Evolutionary conservation across 140 eudicot species (phyloP).

Genomic region (Oenanthe javanica): DNA sequence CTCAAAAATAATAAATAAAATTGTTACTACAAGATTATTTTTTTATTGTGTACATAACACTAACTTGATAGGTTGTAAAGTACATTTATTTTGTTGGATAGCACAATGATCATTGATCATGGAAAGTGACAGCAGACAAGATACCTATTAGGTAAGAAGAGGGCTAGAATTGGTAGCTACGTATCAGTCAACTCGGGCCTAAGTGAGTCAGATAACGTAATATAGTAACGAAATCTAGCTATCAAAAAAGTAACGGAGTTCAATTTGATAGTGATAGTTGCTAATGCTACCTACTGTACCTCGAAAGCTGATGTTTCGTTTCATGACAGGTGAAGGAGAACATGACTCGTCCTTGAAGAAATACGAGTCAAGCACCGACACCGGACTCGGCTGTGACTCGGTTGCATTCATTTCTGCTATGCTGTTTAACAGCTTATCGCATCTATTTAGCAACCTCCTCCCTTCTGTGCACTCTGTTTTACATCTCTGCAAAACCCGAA

Average conservation of each 20-base stretch:
- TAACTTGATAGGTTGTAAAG: neutral
- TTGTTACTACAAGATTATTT: neutral
- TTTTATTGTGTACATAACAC: neutral
- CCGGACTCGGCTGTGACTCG: slow-evolving; percentile 88
- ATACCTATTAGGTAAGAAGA: neutral
- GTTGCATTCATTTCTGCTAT: slow-evolving; percentile 58
- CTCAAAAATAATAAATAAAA: neutral
- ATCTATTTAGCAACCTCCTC: slow-evolving; percentile 52
- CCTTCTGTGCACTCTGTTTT: slow-evolving; percentile 47
- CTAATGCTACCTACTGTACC: slow-evolving; percentile 29
- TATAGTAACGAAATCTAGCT: slow-evolving; percentile 7
- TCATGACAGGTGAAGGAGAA: slow-evolving; percentile 67
- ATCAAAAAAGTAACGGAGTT: neutral
- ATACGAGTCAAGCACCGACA: slow-evolving; percentile 86
- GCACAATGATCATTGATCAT: neutral
- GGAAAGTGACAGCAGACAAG: neutral
- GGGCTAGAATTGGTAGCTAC: neutral
- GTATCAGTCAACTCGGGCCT: neutral
- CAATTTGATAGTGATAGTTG: neutral
- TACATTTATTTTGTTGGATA: neutral
- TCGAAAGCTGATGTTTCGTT: slow-evolving; percentile 66
- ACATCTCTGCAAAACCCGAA: slow-evolving; percentile 28
- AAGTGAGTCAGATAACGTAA: neutral
- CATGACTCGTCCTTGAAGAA: slow-evolving; percentile 68
- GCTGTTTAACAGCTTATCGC: slow-evolving; percentile 66